Base-by-base conservation (phyloP, 2,329 filamentous ascomycete genomes). In the Aspergillus sp. region DNA sequence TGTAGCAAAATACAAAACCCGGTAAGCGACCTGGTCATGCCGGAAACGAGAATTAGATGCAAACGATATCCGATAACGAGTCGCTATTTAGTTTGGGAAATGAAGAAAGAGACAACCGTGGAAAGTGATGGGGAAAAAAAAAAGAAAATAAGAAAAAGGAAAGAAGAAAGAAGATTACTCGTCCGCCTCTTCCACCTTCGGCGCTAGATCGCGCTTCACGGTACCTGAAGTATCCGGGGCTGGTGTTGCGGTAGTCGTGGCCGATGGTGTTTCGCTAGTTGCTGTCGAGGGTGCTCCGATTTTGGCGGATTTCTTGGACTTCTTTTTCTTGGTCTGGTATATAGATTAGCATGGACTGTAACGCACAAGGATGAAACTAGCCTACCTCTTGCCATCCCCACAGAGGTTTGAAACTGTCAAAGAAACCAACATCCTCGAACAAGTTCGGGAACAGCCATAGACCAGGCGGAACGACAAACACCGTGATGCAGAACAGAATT, bases 361-460 rank as follows among this genome's bases (percentile, higher is more conserved):
- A 22, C 20, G 20, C 20, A 22, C 20, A 22, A 22, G 20, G 5
- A 4, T 22, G 45, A 32, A 22, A 6, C 25, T 13, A 23, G 70
- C 80, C 69, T 65, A 94, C 89, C 81, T 95, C 90, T 69, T 98
- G 93, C 93, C 93, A 98, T 51, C 89, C 93, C 91, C 93, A 98
- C 5, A 95, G 73, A 17, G 93, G 93, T 64, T 85, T 85, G 79
- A 98, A 98, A 62, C 88, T 94, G 67, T 98, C 93, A 70, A 98
- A 86, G 74, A 98, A 97, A 6, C 91, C 95, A 23, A 98, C 93
- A 65, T 98, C 93, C 68, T 98, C 93, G 75, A 96, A 98, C 17
- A 98, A 74, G 65, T 98, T 98, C 43, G 93, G 93, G 73, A 91
- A 98, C 41, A 98, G 78, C 93, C 93, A 98, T n/a, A 98, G 77